Evolutionary conservation across 257 asterid genomes (phyloP), one percentile per base, ranked within the genome.

Genomic region (Plantago ovata): DNA sequence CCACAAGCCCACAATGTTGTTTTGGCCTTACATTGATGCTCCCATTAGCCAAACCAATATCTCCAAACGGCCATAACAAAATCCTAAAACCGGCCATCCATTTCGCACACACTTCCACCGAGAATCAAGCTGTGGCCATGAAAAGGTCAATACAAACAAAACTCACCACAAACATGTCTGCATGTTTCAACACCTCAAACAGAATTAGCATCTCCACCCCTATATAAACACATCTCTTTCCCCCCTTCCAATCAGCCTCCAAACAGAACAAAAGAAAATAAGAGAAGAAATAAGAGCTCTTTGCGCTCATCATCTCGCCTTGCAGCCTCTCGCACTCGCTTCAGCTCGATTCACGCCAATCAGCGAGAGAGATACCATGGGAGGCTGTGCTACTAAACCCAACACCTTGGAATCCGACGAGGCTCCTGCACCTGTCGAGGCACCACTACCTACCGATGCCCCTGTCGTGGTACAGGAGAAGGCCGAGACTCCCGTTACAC

Each of bases 331-430:
- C 72, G 16, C n/a, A 16, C 72, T 63, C 65, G 70, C 53, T 47
- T 58, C 4, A 39, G 43, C 56, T 13, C 20, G 38, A 53, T 64
- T 64, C 42, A 69, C 1, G 38, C 6, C 56, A 50, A 38, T 45
- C 52, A 45, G 51, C 51, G 51, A 45, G 60, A 55, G 47, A 60
- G 21, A 49, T 53, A 72, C 56, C 68, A 84, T 87, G 96, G 96
- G 96, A 71, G 96, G 87, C 84, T 87, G 96, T 59, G 95, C 87
- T 62, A 87, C 87, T 83, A 87, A 62, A 81, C 95, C 95, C 0
- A 80, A 75, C 79, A 87, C 73, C 64, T 75, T 84, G 78, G 84
- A 74, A 19, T 28, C 33, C 38, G 67, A 74, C 28, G 47, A 69
- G 44, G 72, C 63, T 4, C 83, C 79, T 1, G 77, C 74, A 52